A percentile compares a stretch with the other conserved stretches of the same genome.
Evolutionary conservation across 495 filamentous ascomycete species (phyloP).

Genomic region (Hyaloscypha hepaticicola): DNA sequence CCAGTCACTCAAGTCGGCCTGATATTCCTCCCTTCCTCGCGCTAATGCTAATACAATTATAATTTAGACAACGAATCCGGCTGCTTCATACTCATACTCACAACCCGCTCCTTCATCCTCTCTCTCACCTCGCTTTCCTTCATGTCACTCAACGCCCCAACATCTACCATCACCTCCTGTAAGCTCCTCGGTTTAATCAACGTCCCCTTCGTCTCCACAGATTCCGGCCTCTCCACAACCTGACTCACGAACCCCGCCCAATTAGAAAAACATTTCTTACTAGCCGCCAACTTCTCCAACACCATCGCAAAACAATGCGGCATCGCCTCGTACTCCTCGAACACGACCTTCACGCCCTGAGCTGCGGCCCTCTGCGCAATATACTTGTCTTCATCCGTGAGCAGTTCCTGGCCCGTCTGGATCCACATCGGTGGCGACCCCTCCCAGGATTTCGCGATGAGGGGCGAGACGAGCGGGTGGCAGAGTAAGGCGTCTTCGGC

Average conservation of each 20-base stretch:
- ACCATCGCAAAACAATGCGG: slow-evolving; percentile 80
- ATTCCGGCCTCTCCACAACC: slow-evolving; percentile 41
- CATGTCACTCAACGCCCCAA: slow-evolving; percentile 48
- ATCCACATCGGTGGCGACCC: slow-evolving; percentile 70
- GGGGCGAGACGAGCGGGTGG: slow-evolving; percentile 75
- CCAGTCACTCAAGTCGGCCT: background rate
- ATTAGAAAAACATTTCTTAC: slow-evolving; percentile 52
- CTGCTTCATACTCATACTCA: slow-evolving; percentile 42
- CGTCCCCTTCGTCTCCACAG: slow-evolving; percentile 46
- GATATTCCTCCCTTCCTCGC: background rate
- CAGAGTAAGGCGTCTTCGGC: slow-evolving; percentile 56
- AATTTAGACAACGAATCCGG: slow-evolving; percentile 47
- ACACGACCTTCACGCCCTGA: slow-evolving; percentile 64
- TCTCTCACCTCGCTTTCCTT: slow-evolving; percentile 52
- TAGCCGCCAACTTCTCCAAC: slow-evolving; percentile 49
- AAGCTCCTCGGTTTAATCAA: slow-evolving; percentile 56
- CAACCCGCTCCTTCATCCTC: slow-evolving; percentile 48
- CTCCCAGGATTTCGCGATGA: slow-evolving; percentile 66
- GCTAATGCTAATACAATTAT: slow-evolving; percentile 29
- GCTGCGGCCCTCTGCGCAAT: slow-evolving; percentile 56
- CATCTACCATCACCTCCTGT: slow-evolving; percentile 50
- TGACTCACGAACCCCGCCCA: slow-evolving; percentile 57
- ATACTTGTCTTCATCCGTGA: slow-evolving; percentile 69
- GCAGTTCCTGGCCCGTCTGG: slow-evolving; percentile 73
- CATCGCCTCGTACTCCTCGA: slow-evolving; percentile 82